Base-by-base conservation (phyloP, 192 early-diverging fungal species). In the Phlyctochytrium planicorne region DNA sequence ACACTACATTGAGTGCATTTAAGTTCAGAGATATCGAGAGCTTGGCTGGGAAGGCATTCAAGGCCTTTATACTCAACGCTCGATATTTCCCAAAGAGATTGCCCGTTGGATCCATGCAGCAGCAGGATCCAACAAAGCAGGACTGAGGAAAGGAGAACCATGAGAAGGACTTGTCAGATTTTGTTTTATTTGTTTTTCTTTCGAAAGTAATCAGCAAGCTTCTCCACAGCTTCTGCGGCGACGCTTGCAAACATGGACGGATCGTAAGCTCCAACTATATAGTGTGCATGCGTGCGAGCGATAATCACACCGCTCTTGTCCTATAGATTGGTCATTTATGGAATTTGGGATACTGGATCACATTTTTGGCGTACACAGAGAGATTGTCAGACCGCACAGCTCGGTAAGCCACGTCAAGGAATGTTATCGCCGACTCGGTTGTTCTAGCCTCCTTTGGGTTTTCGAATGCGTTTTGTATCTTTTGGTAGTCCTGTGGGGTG, bases 181-280 rank as follows among this genome's bases (percentile, higher is more conserved):
- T 47, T 47, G 40, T 20, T 47, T 82, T 65, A 84, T 73, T 84
- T 84, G 62, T 78, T 74, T 61, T 82, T 82, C 52, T 81, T 82
- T 30, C 80, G 23, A 23, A 82, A 71, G 69, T 82, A 82, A 20
- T 82, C 80, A 2, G 78, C 82, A 0, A 85, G 60, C 53, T 85
- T 85, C 60, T 85, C 83, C 0, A 85, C 78, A 1, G 83, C 78
- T 57, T 85, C 83, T 1, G 71, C 83, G 34, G 78, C 77, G 23
- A 85, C 77, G 53, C 74, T 75, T 1, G 80, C 83, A 77, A 75
- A 78, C 84, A 85, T 85, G 17, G 59, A 65, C 1, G 57, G 56
- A 66, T 79, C 79, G 60, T 85, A 85, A 0, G 74, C 73, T 25
- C 75, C 75, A 1, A 85, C 30, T 37, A 85, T 85, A 57, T 78